Base-by-base conservation (phyloP, 371 early-diverging fungal species). In the Lichtheimia ornata region DNA sequence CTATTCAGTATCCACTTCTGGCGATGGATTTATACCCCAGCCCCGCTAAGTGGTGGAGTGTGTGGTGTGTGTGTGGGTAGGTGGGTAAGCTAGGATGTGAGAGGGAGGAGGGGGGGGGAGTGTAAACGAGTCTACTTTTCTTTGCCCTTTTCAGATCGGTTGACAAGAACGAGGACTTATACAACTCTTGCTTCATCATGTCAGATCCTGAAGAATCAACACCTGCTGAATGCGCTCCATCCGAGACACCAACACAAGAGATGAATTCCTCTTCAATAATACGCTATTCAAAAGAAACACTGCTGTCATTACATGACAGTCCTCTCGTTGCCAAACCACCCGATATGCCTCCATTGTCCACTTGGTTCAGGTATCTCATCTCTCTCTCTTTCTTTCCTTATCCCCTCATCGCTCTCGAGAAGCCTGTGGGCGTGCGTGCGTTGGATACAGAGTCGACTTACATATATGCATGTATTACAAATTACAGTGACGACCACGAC, bases 261-360 rank as follows among this genome's bases (percentile, higher is more conserved):
- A 44, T 53, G 40, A 35, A 49, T 41, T 51, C 60, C 12, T 15
- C 55, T 15, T 35, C 51, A 24, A 59, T 76, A 22, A 71, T 72
- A 49, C 79, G 83, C 27, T 83, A 83, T 67, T 64, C 83, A 17
- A 75, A 72, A 63, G 75, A 79, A 58, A 61, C 60, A n/a, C 70
- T 83, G 55, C 65, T 83, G 43, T 57, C 68, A 35, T 61, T 83
- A 42, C 77, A 76, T 57, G 70, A 79, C 51, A 83, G 83, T 56
- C 83, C 83, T 12, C 72, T 83, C 58, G 83, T 79, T 35, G 65
- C 67, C 41, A 79, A 79, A 53, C 81, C 81, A 43, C 72, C 72
- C 17, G 49, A 64, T 18, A 74, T 83, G 72, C 83, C 79, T 30
- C 69, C 79, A 52, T 59, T 81, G 51, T 67, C 63, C 35, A 53